A percentile compares a stretch with the other conserved stretches of the same genome.
phyloP scores from a whole-genome alignment of 1,139 yeast species.

The Pichia sp. region DNA sequence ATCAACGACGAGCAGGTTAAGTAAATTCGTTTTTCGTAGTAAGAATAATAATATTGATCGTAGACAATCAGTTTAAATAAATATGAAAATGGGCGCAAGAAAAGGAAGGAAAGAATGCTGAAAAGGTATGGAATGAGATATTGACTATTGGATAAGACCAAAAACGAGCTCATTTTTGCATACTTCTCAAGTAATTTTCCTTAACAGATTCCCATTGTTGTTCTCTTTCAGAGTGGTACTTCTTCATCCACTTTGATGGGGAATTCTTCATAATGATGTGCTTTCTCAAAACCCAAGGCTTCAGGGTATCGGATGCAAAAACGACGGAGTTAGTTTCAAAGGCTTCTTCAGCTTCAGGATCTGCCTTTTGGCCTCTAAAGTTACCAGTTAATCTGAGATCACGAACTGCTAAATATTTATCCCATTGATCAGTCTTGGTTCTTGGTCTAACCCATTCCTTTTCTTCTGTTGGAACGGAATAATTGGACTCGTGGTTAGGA shows the following conservation, averaged over 20 bases:
- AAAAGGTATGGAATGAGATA: too few species aligned
- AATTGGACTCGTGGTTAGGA: constrained; percentile 24
- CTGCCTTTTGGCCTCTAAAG: constrained; percentile 61
- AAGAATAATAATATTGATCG: too few species aligned
- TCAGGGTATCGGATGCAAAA: constrained; percentile 25
- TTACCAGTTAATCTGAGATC: constrained; percentile 72
- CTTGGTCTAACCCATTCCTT: constrained; percentile 36
- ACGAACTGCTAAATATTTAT: constrained; percentile 43
- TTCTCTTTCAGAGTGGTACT: constrained; percentile 36
- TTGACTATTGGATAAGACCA: too few species aligned
- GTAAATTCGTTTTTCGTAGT: too few species aligned
- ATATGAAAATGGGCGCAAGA: too few species aligned
- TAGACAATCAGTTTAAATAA: too few species aligned
- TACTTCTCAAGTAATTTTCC: constrained; percentile 46
- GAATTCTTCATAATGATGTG: constrained; percentile 31
- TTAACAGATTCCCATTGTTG: constrained; percentile 51
- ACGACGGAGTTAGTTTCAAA: constrained; percentile 48
- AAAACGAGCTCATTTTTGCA: constrained; percentile 22
- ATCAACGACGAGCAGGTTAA: too few species aligned
- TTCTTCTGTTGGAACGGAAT: constrained; percentile 20
- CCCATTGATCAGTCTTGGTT: constrained; percentile 55
- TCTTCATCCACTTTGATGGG: constrained; percentile 29
- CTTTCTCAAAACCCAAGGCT: constrained; percentile 30
- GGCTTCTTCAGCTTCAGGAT: constrained; percentile 66
- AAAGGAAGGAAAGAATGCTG: too few species aligned